Percentiles rank a stretch among this genome's conserved stretches.
Evolutionary conservation across 2,329 filamentous ascomycete species (phyloP).

Genomic region (Colletotrichum sp.): DNA sequence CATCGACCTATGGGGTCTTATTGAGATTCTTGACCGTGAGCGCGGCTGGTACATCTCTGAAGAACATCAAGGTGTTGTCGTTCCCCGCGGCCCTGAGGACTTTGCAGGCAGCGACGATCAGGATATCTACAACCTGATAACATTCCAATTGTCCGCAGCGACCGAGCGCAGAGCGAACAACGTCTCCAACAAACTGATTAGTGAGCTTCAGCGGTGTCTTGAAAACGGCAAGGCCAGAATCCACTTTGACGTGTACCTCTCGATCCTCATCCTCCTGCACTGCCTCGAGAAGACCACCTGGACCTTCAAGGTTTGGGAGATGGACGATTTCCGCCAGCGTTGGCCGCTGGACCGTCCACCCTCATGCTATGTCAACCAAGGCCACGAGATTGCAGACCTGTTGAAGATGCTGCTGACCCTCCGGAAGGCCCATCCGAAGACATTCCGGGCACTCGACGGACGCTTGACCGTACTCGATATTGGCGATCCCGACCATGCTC

Average conservation of each 20-base stretch:
- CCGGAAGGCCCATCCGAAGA: slow-evolving; percentile 62
- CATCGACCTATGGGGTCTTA: slow-evolving; percentile 68
- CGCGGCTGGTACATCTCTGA: slow-evolving; percentile 64
- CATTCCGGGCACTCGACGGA: slow-evolving; percentile 48
- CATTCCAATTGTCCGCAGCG: slow-evolving; percentile 68
- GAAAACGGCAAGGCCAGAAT: slow-evolving; percentile 66
- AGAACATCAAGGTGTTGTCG: slow-evolving; percentile 45
- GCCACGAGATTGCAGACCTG: slow-evolving; percentile 61
- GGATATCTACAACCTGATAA: slow-evolving; percentile 65
- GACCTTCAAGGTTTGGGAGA: slow-evolving; percentile 72
- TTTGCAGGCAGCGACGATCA: slow-evolving; percentile 51
- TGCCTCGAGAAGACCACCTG: slow-evolving; percentile 72
- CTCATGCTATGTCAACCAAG: slow-evolving; percentile 61
- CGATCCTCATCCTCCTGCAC: slow-evolving; percentile 66
- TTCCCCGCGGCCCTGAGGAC: slow-evolving; percentile 54
- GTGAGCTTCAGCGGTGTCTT: slow-evolving; percentile 64
- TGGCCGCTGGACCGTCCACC: slow-evolving; percentile 68
- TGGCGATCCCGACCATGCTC: slow-evolving; percentile 40
- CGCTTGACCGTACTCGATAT: slow-evolving; percentile 52
- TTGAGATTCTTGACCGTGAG: slow-evolving; percentile 70
- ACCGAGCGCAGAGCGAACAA: slow-evolving; percentile 67
- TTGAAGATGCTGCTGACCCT: slow-evolving; percentile 68
- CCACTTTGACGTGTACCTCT: slow-evolving; percentile 66
- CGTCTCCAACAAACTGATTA: slow-evolving; percentile 63
- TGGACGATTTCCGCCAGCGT: slow-evolving; percentile 60